Base-by-base conservation (phyloP, 257 asterid species). In the Capsicum chinense region DNA sequence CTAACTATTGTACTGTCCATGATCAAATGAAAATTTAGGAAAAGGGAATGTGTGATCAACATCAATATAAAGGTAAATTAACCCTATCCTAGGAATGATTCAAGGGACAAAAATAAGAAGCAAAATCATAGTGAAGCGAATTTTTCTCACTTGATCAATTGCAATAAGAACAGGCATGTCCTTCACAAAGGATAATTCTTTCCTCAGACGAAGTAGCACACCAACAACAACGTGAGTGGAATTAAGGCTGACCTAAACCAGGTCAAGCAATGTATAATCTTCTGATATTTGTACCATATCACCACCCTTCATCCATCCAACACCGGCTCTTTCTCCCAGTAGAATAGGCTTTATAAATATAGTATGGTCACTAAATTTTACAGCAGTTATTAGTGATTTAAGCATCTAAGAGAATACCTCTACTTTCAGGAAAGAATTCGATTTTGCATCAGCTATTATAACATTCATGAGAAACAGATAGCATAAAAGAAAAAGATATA, bases 271-370 rank as follows among this genome's bases (percentile, higher is more conserved):
- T 21, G 98, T 92, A 63, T 91, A 89, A 76, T 86, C 98, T 89
- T 90, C 92, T n/a, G 96, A 78, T 67, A 97, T 87, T 85, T 87
- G 88, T 91, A 94, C 84, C 73, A 88, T 85, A 83, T 91, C 93
- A 83, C 83, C 83, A 88, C 95, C 98, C 88, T 89, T 97, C 11
- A 91, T 88, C 92, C 86, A 84, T 83, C 98, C 99, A 87, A 91
- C 94, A 84, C 99, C 97, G 69, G 96, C 96, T 66, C 99, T 98
- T 89, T 95, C 97, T 86, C 99, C 99, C 89, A 97, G 83, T 12
- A 91, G 93, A 85, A 97, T 89, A 84, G 97, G 97, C 33, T 26
- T 26, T 26, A 26, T 26, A 26, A 26, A 26, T 26, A 26, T 26
- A 26, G 33, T 26, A 26, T 26, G 2, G 33, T 26, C 33, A 26